phyloP scores from a whole-genome alignment of 306 rosid genomes.

The Sechiopsis laciniata region DNA sequence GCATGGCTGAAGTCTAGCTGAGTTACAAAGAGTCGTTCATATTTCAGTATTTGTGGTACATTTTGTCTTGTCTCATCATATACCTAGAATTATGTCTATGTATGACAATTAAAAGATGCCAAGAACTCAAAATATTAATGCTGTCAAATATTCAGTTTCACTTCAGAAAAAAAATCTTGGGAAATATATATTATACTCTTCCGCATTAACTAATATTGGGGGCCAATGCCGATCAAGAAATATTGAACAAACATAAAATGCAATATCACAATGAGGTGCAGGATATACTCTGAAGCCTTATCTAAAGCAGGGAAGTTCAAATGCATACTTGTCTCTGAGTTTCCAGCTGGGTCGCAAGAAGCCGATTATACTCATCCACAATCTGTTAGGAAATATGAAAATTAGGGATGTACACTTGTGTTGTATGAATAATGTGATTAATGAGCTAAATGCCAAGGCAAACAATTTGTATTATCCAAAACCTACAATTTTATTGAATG shows the following conservation, averaged over 20 bases:
- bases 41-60: not conserved
- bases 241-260: not conserved
- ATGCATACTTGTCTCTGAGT: constrained; percentile 77
- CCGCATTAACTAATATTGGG: not conserved
- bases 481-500: not conserved
- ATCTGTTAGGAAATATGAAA: constrained; percentile 51
- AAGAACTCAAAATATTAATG: not conserved
- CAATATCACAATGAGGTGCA: not conserved
- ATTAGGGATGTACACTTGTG: not conserved
- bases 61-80: not conserved
- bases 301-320: not conserved
- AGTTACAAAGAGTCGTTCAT: not conserved
- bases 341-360: constrained; percentile 82
- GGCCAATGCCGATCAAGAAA: not conserved
- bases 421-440: constrained; percentile 15
- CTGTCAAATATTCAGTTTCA: not conserved
- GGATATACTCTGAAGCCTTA: not conserved
- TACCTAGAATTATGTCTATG: not conserved
- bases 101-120: not conserved
- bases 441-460: not conserved
- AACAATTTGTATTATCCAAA: not conserved
- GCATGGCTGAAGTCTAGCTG: not conserved
- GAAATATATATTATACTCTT: not conserved
- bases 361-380: constrained; percentile 82
- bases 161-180: not conserved